phyloP scores from a whole-genome alignment of 108 stramenopile genomes.

The Skeletonema marinoi region DNA sequence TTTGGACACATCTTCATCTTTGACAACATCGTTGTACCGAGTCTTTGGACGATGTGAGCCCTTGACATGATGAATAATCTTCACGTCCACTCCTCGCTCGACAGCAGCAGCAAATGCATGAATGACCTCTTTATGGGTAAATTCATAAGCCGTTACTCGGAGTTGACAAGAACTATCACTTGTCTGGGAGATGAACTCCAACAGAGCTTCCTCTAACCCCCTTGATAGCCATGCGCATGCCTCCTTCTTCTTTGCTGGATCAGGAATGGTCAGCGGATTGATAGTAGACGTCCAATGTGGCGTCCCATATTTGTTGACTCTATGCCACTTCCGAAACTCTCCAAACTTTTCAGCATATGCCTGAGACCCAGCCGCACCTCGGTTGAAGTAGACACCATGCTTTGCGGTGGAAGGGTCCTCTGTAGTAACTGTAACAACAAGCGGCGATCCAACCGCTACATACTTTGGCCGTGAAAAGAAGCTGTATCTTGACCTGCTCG shows the following conservation, averaged over 20 bases:
- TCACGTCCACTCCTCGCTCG: constrained; percentile 43
- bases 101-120: constrained; percentile 40
- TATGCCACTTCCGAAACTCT: constrained; percentile 29
- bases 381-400: constrained; percentile 47
- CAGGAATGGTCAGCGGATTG: constrained; percentile 38
- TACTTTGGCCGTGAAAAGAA: constrained; percentile 2
- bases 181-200: constrained; percentile 36
- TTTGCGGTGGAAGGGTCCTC: constrained; percentile 28
- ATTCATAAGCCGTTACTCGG: constrained; percentile 35
- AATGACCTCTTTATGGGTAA: constrained; percentile 37
- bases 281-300: constrained; percentile 24
- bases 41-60: constrained; percentile 17
- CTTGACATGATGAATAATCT: constrained; percentile 45
- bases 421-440: constrained; percentile 22
- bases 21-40: constrained; percentile 15
- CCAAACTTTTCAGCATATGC: constrained; percentile 35
- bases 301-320: constrained; percentile 12
- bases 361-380: constrained; percentile 38
- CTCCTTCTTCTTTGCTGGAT: constrained; percentile 30
- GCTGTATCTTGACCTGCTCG: background rate
- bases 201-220: constrained; percentile 40
- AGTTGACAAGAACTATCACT: constrained; percentile 17
- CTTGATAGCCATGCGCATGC: constrained; percentile 44
- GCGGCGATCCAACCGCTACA: constrained; percentile 15
- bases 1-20: no score